phyloP scores from a whole-genome alignment of 1,284 basidiomycete species.

The Ceratobasidium sp. region DNA sequence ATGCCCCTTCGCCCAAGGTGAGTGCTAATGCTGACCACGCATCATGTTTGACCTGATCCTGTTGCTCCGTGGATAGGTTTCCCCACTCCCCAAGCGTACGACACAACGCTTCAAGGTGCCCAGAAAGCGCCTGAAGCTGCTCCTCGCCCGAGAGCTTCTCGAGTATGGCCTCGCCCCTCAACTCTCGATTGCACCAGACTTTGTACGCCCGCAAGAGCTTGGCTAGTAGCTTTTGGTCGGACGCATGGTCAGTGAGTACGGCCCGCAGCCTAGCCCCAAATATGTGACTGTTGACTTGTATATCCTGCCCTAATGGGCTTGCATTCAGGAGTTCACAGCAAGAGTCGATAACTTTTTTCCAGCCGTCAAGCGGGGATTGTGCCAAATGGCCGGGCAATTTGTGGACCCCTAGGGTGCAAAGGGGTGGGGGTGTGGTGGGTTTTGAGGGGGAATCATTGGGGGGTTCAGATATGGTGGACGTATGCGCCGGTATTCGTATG shows the following conservation, averaged over 20 bases:
- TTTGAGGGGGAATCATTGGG: background rate
- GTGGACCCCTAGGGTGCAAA: conserved; percentile 18
- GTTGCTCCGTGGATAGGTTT: background rate
- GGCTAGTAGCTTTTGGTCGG: conserved; percentile 25
- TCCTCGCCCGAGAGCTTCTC: background rate
- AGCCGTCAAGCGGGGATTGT: background rate
- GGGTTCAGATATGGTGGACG: background rate
- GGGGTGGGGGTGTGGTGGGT: background rate
- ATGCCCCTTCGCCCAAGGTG: background rate
- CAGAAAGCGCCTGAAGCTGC: background rate
- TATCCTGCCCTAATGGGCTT: background rate
- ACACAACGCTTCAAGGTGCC: background rate
- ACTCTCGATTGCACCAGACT: background rate
- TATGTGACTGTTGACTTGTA: background rate
- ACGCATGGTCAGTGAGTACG: conserved; percentile 29
- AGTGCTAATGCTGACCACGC: conserved; percentile 9
- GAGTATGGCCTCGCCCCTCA: background rate
- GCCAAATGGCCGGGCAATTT: conserved; percentile 7
- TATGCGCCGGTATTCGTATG: background rate
- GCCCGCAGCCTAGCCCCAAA: background rate
- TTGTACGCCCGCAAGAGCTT: background rate
- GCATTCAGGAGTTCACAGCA: background rate
- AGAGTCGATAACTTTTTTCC: background rate
- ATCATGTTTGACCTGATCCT: background rate
- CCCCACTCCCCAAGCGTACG: background rate